Conservation (phyloP, 2,329 filamentous ascomycete species). For the Harringtonia aguacate region DNA sequence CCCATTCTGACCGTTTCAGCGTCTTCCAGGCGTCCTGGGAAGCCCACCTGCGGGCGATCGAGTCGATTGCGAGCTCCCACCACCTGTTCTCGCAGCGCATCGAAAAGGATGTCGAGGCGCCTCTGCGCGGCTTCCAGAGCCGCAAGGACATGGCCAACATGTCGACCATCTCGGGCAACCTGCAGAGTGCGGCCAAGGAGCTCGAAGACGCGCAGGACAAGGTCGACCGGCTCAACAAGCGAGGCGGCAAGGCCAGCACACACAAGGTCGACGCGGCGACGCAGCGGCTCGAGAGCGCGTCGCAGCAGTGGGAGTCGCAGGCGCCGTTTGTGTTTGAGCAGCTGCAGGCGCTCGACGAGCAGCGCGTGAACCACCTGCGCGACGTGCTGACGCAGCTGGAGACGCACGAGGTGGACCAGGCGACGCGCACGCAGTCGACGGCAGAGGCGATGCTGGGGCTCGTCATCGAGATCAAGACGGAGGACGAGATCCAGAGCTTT, state of each 20-base stretch:
- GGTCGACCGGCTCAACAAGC: conserved; percentile 72
- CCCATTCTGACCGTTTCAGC: conserved; percentile 36
- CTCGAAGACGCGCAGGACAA: conserved; percentile 77
- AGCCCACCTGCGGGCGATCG: conserved; percentile 70
- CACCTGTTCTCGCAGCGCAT: conserved; percentile 70
- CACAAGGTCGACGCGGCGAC: conserved; percentile 69
- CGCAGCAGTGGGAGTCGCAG: conserved; percentile 83
- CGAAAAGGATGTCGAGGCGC: conserved; percentile 77
- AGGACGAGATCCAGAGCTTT: conserved; percentile 76
- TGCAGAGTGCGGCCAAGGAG: conserved; percentile 71
- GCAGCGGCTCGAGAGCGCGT: conserved; percentile 64
- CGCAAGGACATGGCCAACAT: conserved; percentile 74
- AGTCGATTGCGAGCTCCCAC: conserved; percentile 75
- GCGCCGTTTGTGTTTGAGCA: conserved; percentile 92
- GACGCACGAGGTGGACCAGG: conserved; percentile 82
- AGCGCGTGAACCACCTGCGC: conserved; percentile 76
- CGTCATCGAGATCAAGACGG: conserved; percentile 77
- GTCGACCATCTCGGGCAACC: conserved; percentile 69
- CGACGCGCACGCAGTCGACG: conserved; percentile 62
- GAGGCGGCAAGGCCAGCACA: conserved; percentile 64
- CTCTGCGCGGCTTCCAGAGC: conserved; percentile 64
- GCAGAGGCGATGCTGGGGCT: conserved; percentile 73
- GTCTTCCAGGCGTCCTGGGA: conserved; percentile 88
- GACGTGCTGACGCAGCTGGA: conserved; percentile 87
- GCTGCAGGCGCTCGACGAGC: conserved; percentile 83